phyloP scores from a whole-genome alignment of 108 stramenopile genomes.

The Cylindrotheca closterium region DNA sequence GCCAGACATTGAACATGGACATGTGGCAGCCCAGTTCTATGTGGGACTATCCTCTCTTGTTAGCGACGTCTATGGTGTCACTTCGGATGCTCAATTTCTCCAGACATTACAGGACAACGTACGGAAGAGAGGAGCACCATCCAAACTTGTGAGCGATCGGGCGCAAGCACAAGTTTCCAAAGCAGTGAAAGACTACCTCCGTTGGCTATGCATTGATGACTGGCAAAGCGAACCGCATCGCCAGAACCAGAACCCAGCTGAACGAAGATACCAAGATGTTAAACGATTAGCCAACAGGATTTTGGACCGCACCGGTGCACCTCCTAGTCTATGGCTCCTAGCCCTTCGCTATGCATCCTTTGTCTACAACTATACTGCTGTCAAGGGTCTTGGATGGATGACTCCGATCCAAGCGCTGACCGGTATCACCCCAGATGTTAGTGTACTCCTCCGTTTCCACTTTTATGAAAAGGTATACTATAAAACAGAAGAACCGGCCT shows the following conservation, averaged over 20 bases:
- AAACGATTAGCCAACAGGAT: too few relatives aligned
- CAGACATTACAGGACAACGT: slow-evolving; percentile 30
- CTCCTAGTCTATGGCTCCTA: slow-evolving; percentile 20
- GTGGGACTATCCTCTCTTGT: background rate
- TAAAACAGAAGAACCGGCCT: too few relatives aligned
- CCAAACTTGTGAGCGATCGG: too few relatives aligned
- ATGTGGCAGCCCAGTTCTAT: too few relatives aligned
- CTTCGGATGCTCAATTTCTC: slow-evolving; percentile 14
- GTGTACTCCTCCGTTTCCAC: slow-evolving; percentile 6
- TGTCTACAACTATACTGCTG: slow-evolving; percentile 23
- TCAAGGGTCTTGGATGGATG: background rate
- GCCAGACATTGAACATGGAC: background rate
- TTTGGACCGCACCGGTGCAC: slow-evolving; percentile 36
- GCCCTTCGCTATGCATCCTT: slow-evolving; percentile 5
- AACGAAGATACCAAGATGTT: too few relatives aligned
- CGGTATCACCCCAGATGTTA: slow-evolving; percentile 36
- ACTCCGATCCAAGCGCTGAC: slow-evolving; percentile 15
- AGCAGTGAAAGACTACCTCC: slow-evolving; percentile 16
- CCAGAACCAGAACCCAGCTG: too few relatives aligned
- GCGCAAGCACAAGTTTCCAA: background rate
- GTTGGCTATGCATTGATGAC: too few relatives aligned
- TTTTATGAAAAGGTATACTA: too few relatives aligned
- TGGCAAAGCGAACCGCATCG: slow-evolving; percentile 11
- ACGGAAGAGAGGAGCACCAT: slow-evolving; percentile 17
- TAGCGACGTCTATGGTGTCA: background rate